Base-by-base conservation (phyloP, 2,329 filamentous ascomycete species). In the Ophiognomonia clavigignenti-juglandacearum region DNA sequence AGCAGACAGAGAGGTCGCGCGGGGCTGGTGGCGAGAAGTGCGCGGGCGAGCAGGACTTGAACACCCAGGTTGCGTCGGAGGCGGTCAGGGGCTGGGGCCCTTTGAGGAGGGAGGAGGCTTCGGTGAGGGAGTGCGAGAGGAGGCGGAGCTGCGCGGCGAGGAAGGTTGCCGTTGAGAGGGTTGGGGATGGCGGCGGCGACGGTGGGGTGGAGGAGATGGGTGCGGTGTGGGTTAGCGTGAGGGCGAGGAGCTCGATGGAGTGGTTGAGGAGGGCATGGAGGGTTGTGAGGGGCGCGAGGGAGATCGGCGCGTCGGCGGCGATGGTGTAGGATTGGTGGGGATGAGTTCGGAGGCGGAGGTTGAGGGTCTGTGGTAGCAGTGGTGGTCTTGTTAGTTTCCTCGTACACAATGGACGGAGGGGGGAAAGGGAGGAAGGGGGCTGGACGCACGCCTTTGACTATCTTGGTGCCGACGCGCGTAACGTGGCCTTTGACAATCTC, bases 401-500 rank as follows among this genome's bases (percentile, higher is more conserved):
- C 20, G 22, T 39, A 18, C 18, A 13, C 14, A 18, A 27, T 10
- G 14, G 14, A 3, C 27, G 29, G 24, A 20, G 19, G 26, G 39
- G 18, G 26, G 29, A 9, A 52, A 49, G 31, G 14, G 16, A 41
- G 41, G n/a, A 34, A 32, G 23, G 22, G 47, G 22, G 26, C 31
- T 19, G 38, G 6, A 75, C 83, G 57, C 73, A 91, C 88, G 55
- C 90, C 92, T 64, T 95, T 96, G 53, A 95, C 85, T 54, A 98
- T 85, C 43, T 86, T 82, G n/a, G 88, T 88, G 32, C 93, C 93
- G 29, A 95, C 82, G 45, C 93, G 82, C 1, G 92, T 97, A 51
- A 97, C 81, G 58, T 89, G 88, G 16, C 93, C 93, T 66, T 98
- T 98, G 53, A 97, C 83, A 56, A 80, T 82, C 70, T 98, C 93